Evolutionary conservation across 495 filamentous ascomycete genomes (phyloP), one percentile per base, ranked within the genome.

Genomic region (Hypoxylon subgilvum): DNA sequence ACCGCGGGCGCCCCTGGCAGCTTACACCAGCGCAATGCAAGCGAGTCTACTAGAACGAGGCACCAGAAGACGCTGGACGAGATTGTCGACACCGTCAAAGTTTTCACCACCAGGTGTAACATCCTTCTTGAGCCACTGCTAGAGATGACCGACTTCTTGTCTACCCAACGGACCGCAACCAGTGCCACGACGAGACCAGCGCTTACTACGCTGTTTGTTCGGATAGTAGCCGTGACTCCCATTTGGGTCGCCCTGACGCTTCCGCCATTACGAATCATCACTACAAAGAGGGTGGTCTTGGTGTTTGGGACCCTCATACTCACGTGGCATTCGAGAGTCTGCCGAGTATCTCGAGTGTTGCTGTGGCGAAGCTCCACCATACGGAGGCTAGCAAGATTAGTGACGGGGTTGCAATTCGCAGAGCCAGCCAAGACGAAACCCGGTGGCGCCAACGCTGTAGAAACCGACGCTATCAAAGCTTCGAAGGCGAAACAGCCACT

Each of bases 181-280:
- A 93, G 88, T 9, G 92, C 93, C 0, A 96, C 92, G 0, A 97
- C 94, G 0, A 77, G 86, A 52, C 94, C 95, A n/a, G 91, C 92
- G 1, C 83, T 99, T 27, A 97, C 89, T 0, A 87, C 88, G 0
- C 76, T 99, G 2, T 92, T 97, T 65, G 83, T 97, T 34, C 88
- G 94, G 9, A 96, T 97, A 30, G 74, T 97, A 2, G 79, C 94
- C 9, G 80, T 95, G 45, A 93, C 90, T 0, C 94, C 94, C 0
- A 66, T 95, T 32, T 99, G 94, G 94, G 82, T 95, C 39, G 63
- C 81, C 2, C 72, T 97, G 19, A 91, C 91, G 0, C 78, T 96
- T 0, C 91, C 88, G 6, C 92, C 92, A 4, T 69, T 93, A 18
- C 83, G 86, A 57, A 83, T 99, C 63, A 87, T 99, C 61, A 97